Conservation (phyloP, 805 yeast species). For the Ogataea henricii region DNA sequence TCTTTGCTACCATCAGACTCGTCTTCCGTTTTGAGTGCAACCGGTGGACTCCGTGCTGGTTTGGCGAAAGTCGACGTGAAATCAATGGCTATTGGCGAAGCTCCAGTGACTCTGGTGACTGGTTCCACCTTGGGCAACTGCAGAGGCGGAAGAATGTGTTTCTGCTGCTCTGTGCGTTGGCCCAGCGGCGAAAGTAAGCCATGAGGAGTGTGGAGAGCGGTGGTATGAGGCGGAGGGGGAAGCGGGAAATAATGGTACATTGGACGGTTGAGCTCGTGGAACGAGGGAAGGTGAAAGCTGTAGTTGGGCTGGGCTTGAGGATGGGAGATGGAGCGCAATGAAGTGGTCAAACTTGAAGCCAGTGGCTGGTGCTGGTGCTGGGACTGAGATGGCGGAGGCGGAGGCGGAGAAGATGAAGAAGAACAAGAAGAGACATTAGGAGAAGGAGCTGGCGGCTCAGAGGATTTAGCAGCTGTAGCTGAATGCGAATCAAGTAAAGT, state of each 20-base stretch:
- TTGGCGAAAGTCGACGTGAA: constrained; percentile 6
- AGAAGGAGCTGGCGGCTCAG: not conserved
- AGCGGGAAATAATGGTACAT: not conserved
- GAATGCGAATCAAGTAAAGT: not conserved
- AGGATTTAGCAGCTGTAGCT: not conserved
- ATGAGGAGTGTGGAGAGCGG: not conserved
- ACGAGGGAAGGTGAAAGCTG: constrained; percentile 4
- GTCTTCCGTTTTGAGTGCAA: constrained; percentile 1
- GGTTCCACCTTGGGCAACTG: not conserved
- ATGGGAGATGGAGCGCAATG: not conserved
- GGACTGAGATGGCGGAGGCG: not conserved
- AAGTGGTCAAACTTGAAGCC: too few species aligned
- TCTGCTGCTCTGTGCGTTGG: not conserved
- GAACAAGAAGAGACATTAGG: not conserved
- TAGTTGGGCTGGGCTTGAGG: not conserved
- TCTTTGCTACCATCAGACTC: not conserved
- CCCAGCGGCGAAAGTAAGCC: not conserved
- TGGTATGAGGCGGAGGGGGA: not conserved
- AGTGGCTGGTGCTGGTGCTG: not conserved
- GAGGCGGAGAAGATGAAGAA: not conserved
- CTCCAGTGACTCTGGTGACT: not conserved
- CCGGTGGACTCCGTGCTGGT: not conserved
- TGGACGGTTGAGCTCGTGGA: constrained; percentile 6
- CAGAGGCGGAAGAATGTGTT: constrained; percentile 4
- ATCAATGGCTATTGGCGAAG: constrained; percentile 16